Conservation (phyloP, 2,329 filamentous ascomycete species). For the Aspergillus sp. region DNA sequence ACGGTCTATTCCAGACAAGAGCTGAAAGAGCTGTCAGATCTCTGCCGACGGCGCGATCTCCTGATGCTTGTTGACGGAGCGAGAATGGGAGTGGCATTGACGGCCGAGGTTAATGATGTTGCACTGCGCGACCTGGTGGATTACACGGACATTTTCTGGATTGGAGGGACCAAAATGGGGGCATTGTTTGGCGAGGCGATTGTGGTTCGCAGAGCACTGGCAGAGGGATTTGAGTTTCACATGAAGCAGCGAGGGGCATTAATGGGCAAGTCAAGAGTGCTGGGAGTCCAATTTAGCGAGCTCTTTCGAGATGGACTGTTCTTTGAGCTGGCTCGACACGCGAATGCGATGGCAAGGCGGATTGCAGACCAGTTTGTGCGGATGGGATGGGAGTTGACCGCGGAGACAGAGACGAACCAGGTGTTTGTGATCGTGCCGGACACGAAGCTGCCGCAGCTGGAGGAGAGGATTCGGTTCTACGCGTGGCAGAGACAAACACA, state of each 20-base stretch:
- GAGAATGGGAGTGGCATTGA: conserved; percentile 50
- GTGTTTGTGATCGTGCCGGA: conserved; percentile 54
- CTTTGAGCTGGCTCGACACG: conserved; percentile 52
- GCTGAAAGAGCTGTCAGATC: conserved; percentile 46
- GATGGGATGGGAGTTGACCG: conserved; percentile 49
- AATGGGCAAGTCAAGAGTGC: conserved; percentile 55
- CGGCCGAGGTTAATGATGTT: conserved; percentile 50
- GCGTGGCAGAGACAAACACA: conserved; percentile 52
- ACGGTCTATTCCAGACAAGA: conserved; percentile 54
- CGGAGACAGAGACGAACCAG: conserved; percentile 57
- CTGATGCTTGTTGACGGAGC: conserved; percentile 56
- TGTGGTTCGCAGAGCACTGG: conserved; percentile 52
- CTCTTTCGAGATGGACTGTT: conserved; percentile 53
- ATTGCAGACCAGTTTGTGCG: conserved; percentile 51
- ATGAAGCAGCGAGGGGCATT: conserved; percentile 58
- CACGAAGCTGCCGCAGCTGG: conserved; percentile 43
- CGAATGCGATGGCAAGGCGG: conserved; percentile 51
- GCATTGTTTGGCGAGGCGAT: conserved; percentile 57
- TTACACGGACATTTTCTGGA: conserved; percentile 59
- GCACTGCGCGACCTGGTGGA: conserved; percentile 51
- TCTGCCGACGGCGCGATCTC: conserved; percentile 49
- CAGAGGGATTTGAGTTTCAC: conserved; percentile 56
- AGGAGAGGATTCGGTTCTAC: conserved; percentile 54
- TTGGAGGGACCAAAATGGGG: conserved; percentile 59
- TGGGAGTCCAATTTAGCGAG: conserved; percentile 57